Percentiles rank a stretch among this genome's conserved stretches.
These are phyloP conservation scores for Laburnicola sp. DNA, from an alignment of 2,329 filamentous ascomycete genomes.

Conservation along the genomic window DNA sequence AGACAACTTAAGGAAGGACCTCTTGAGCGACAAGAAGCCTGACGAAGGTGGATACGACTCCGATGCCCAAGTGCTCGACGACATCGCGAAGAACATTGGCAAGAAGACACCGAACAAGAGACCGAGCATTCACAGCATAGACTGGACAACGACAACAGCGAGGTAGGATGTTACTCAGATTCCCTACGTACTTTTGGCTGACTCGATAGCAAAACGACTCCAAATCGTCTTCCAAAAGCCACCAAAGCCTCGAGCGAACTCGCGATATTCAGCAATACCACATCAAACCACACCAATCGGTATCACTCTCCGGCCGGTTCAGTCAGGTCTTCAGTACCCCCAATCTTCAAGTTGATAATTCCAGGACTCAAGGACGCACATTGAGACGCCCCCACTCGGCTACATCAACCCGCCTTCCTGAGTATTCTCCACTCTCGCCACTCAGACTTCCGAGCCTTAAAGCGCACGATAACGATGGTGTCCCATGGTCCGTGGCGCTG, in stretches of 20 bases:
- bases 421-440: slow-evolving; percentile 26
- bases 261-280: slow-evolving; percentile 27
- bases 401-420: slow-evolving; percentile 29
- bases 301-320: slow-evolving; percentile 24
- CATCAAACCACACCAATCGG: slow-evolving; percentile 19
- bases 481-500: slow-evolving; percentile 35
- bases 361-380: slow-evolving; percentile 20
- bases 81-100: slow-evolving; percentile 34
- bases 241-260: slow-evolving; percentile 12
- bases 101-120: slow-evolving; percentile 37
- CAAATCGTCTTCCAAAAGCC: slow-evolving; percentile 27
- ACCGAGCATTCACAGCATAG: slow-evolving; percentile 41
- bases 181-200: slow-evolving; percentile 9
- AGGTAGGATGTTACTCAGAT: slow-evolving; percentile 19
- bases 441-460: slow-evolving; percentile 36
- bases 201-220: slow-evolving; percentile 32
- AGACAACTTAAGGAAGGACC: slow-evolving; percentile 33
- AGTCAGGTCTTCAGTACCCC: slow-evolving; percentile 36
- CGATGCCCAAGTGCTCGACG: slow-evolving; percentile 42
- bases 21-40: slow-evolving; percentile 37
- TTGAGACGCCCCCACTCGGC: slow-evolving; percentile 39
- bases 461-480: slow-evolving; percentile 23
- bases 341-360: slow-evolving; percentile 27
- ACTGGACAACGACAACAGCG: slow-evolving; percentile 36
- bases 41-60: slow-evolving; percentile 44